phyloP scores from a whole-genome alignment of 2,329 filamentous ascomycete genomes.

The Alternaria consortialis region DNA sequence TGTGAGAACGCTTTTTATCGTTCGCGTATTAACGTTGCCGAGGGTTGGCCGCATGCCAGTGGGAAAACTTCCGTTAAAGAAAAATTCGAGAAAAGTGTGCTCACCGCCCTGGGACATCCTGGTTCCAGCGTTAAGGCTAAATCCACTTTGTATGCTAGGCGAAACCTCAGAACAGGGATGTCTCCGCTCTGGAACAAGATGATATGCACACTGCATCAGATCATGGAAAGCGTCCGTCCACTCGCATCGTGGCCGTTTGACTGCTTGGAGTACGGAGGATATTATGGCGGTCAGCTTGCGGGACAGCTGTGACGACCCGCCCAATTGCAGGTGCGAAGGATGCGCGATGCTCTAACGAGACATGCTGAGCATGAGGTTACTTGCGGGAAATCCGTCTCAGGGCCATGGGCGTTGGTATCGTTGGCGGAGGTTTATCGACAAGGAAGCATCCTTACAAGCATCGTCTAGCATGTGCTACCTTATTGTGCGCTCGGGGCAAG shows the following conservation, averaged over 20 bases:
- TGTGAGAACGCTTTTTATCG: slow-evolving; percentile 5
- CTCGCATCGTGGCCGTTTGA: slow-evolving; percentile 30
- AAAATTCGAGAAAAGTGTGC: slow-evolving; percentile 36
- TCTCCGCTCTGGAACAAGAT: slow-evolving; percentile 36
- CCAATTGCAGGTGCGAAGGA: slow-evolving; percentile 26
- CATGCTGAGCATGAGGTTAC: slow-evolving; percentile 28
- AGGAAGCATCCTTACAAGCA: slow-evolving; percentile 9
- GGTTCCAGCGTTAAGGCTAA: slow-evolving; percentile 43
- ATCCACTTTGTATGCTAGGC: slow-evolving; percentile 32
- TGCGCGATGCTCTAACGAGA: slow-evolving; percentile 15
- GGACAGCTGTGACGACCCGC: slow-evolving; percentile 30
- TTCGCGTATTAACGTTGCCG: slow-evolving; percentile 21
- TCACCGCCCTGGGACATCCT: slow-evolving; percentile 43
- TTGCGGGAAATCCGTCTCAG: slow-evolving; percentile 18
- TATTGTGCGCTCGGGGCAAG: slow-evolving; percentile 10
- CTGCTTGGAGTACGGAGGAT: slow-evolving; percentile 23
- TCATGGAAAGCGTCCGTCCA: slow-evolving; percentile 33
- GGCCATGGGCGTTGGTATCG: slow-evolving; percentile 11
- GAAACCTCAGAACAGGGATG: slow-evolving; percentile 35
- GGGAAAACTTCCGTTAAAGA: slow-evolving; percentile 22
- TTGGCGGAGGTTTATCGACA: slow-evolving; percentile 18
- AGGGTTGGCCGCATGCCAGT: slow-evolving; percentile 26
- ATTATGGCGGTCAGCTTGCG: slow-evolving; percentile 43
- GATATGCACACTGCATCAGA: slow-evolving; percentile 48
- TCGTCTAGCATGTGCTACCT: slow-evolving; percentile 14